These are phyloP conservation scores for Epichloe elymi DNA, from an alignment of 2,329 filamentous ascomycete genomes.

Conservation along the genomic window DNA sequence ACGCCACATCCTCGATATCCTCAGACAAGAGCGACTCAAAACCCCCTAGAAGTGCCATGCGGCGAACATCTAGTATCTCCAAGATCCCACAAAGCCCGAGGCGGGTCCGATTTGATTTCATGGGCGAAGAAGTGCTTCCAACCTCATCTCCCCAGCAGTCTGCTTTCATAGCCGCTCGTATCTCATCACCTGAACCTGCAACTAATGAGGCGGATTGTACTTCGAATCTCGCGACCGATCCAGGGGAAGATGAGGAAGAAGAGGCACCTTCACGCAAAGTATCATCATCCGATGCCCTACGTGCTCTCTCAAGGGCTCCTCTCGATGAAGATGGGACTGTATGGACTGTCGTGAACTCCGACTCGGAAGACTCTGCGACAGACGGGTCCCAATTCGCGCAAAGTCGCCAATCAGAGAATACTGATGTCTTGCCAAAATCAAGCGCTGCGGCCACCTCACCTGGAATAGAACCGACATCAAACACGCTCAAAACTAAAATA, in stretches of 20 bases:
- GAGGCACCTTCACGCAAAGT: conserved; percentile 36
- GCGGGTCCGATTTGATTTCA: conserved; percentile 49
- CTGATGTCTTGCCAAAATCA: background rate
- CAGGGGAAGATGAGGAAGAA: conserved; percentile 27
- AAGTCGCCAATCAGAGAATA: background rate
- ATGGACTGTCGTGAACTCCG: conserved; percentile 36
- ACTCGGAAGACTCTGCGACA: conserved; percentile 14
- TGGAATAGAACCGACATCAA: background rate
- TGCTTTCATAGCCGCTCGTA: conserved; percentile 17
- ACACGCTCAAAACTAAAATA: background rate
- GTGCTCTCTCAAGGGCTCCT: conserved; percentile 37
- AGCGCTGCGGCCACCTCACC: background rate
- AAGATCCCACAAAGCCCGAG: conserved; percentile 41
- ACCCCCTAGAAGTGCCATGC: conserved; percentile 41
- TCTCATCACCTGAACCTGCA: conserved; percentile 12
- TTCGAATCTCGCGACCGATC: conserved; percentile 23
- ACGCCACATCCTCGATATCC: conserved; percentile 34
- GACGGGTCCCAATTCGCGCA: background rate
- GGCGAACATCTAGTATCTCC: conserved; percentile 40
- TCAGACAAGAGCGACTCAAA: conserved; percentile 40
- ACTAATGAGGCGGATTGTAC: conserved; percentile 16
- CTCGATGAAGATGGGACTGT: conserved; percentile 33
- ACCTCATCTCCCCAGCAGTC: conserved; percentile 39
- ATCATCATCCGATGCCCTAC: conserved; percentile 41
- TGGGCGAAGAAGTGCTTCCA: conserved; percentile 46